A percentile compares a stretch with the other conserved stretches of the same genome.
Conservation (phyloP, 495 filamentous ascomycete species). For the Achaetomiella virescens region DNA sequence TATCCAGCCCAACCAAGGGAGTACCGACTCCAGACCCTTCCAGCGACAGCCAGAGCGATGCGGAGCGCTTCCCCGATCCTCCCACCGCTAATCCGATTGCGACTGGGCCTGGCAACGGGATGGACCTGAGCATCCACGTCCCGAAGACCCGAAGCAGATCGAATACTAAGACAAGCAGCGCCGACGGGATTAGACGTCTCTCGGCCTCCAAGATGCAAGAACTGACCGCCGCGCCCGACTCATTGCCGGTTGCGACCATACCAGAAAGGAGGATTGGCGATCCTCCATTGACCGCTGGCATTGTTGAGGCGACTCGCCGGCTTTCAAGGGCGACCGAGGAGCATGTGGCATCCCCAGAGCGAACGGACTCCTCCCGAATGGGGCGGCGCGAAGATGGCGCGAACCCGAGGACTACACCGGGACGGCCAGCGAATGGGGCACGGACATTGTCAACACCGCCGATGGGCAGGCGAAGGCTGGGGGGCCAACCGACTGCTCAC, state of each 20-base stretch:
- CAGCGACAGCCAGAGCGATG: slow-evolving; percentile 30
- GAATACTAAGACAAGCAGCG: slow-evolving; percentile 33
- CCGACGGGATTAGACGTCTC: slow-evolving; percentile 44
- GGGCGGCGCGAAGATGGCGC: not conserved
- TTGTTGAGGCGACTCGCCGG: slow-evolving; percentile 29
- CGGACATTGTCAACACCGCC: slow-evolving; percentile 43
- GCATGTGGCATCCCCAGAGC: slow-evolving; percentile 6
- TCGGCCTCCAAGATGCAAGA: slow-evolving; percentile 52
- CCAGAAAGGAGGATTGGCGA: slow-evolving; percentile 19
- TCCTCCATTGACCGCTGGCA: slow-evolving; percentile 30
- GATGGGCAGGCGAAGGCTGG: slow-evolving; percentile 32
- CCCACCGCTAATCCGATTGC: not conserved
- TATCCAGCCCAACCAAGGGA: slow-evolving; percentile 18
- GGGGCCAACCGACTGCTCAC: slow-evolving; percentile 19
- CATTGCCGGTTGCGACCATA: slow-evolving; percentile 38
- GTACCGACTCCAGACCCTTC: slow-evolving; percentile 28
- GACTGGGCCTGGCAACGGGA: not conserved
- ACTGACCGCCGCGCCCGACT: slow-evolving; percentile 48
- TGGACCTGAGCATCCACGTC: not conserved
- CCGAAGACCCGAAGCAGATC: slow-evolving; percentile 24
- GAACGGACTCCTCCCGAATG: not conserved
- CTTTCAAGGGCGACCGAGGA: slow-evolving; percentile 25
- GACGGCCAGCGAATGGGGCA: slow-evolving; percentile 16
- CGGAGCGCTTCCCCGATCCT: slow-evolving; percentile 11
- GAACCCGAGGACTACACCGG: not conserved